These are phyloP conservation scores for Geranomyces variabilis DNA, from an alignment of 192 early-diverging fungal species.

Conservation along the genomic window DNA sequence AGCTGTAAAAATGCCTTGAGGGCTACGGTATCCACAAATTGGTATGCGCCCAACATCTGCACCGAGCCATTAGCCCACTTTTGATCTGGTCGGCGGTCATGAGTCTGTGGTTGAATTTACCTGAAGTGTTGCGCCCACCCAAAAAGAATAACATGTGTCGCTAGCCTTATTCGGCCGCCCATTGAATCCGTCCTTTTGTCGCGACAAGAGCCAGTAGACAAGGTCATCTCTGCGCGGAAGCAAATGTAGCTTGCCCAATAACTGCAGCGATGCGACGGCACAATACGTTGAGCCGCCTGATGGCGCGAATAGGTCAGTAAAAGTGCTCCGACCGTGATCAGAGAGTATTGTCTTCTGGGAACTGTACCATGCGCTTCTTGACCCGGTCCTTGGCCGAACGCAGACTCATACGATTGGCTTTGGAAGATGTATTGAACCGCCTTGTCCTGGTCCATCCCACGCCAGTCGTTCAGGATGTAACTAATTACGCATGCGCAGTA, in stretches of 20 bases:
- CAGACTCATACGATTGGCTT: slow-evolving; percentile 71
- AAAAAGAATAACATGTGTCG: slow-evolving; percentile 98
- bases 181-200: slow-evolving; percentile 87
- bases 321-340: not conserved
- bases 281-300: slow-evolving; percentile 85
- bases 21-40: slow-evolving; percentile 60
- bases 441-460: slow-evolving; percentile 70
- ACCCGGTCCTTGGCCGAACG: slow-evolving; percentile 75
- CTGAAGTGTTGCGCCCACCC: slow-evolving; percentile 84
- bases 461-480: slow-evolving; percentile 87
- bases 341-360: not conserved
- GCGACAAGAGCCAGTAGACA: slow-evolving; percentile 76
- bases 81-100: not conserved
- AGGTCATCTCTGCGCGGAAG: slow-evolving; percentile 47
- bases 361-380: slow-evolving; percentile 79
- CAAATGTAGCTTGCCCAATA: slow-evolving; percentile 62
- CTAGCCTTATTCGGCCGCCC: slow-evolving; percentile 83
- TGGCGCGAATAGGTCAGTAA: not conserved
- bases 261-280: slow-evolving; percentile 77
- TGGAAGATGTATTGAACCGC: slow-evolving; percentile 63
- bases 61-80: not conserved
- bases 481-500: slow-evolving; percentile 88
- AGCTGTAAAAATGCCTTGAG: slow-evolving; percentile 62
- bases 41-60: slow-evolving; percentile 63
- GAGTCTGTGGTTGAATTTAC: slow-evolving; percentile 37